A percentile compares a stretch with the other conserved stretches of the same genome.
These are phyloP conservation scores for Trichosporon sp. DNA, from an alignment of 1,284 basidiomycete species.

Conservation along the genomic window DNA sequence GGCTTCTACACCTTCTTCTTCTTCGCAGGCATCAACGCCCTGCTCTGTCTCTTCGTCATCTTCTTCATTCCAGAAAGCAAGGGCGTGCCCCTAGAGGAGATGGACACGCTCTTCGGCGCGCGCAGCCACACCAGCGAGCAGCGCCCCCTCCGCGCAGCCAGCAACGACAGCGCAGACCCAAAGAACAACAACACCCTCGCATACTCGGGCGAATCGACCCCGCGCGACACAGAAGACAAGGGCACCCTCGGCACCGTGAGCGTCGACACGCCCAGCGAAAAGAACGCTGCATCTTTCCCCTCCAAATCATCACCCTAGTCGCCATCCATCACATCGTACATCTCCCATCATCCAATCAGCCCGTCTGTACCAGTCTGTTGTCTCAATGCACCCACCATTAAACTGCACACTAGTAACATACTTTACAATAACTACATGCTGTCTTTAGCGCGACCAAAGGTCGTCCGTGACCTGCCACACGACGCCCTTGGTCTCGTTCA, in stretches of 20 bases:
- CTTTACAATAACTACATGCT: not conserved
- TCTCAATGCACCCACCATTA: not conserved
- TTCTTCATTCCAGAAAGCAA: slow-evolving; percentile 19
- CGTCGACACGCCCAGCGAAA: not conserved
- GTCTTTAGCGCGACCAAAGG: slow-evolving; percentile 9
- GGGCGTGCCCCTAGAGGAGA: slow-evolving; percentile 65
- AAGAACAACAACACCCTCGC: not conserved
- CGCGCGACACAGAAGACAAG: not conserved
- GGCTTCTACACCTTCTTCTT: slow-evolving; percentile 14
- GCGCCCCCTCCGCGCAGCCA: not conserved
- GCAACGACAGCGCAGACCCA: no score
- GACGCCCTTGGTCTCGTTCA: slow-evolving; percentile 26
- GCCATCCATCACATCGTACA: no score
- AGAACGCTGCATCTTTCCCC: not conserved
- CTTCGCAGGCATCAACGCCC: slow-evolving; percentile 6
- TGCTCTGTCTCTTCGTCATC: not conserved
- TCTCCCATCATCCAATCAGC: not conserved
- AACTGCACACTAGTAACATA: not conserved
- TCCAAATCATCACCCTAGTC: not conserved
- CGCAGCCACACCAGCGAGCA: slow-evolving; percentile 1
- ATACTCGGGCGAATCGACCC: not conserved
- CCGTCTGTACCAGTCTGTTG: not conserved
- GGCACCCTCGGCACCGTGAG: not conserved
- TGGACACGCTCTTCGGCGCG: slow-evolving; percentile 71
- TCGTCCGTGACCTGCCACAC: slow-evolving; percentile 14